These are phyloP conservation scores for Leishmania guyanensis DNA, from an alignment of 208 protist genomes.

Conservation along the genomic window DNA sequence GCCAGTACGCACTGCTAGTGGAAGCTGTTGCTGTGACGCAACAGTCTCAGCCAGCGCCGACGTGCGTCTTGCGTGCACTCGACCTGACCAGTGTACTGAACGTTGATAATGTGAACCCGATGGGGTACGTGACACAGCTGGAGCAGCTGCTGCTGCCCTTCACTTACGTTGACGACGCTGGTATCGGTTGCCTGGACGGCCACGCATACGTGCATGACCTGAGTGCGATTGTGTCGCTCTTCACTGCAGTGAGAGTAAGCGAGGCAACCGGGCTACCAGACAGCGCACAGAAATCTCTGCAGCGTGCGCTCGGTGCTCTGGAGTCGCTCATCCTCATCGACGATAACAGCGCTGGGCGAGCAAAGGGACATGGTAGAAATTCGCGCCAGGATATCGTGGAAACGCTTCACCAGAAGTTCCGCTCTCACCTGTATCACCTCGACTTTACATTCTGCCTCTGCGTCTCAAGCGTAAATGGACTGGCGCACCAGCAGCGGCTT, in stretches of 20 bases:
- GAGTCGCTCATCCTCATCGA: conserved; percentile 8
- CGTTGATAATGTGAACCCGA: conserved; percentile 38
- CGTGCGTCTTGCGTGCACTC: conserved; percentile 43
- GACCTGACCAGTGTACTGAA: conserved; percentile 47
- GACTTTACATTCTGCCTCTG: conserved; percentile 58
- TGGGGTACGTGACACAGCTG: conserved; percentile 39
- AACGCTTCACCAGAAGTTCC: conserved; percentile 29
- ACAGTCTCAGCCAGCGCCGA: neutral
- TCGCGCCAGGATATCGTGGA: conserved; percentile 5
- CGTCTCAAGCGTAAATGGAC: conserved; percentile 37
- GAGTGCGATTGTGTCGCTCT: conserved; percentile 8
- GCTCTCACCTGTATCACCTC: conserved; percentile 56
- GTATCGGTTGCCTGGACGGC: conserved; percentile 42
- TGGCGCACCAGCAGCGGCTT: conserved; percentile 36
- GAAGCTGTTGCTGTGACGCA: conserved; percentile 16
- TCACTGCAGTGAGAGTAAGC: neutral
- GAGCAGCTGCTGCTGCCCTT: conserved; percentile 60
- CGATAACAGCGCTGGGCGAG: neutral
- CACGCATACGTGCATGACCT: conserved; percentile 30
- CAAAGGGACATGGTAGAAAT: neutral
- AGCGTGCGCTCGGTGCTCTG: conserved; percentile 8
- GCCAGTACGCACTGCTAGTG: conserved; percentile 40
- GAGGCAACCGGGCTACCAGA: neutral
- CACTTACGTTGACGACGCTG: conserved; percentile 38
- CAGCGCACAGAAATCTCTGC: conserved; percentile 3